phyloP scores from a whole-genome alignment of 2,329 filamentous ascomycete species.

The Cordyceps tenuipes region DNA sequence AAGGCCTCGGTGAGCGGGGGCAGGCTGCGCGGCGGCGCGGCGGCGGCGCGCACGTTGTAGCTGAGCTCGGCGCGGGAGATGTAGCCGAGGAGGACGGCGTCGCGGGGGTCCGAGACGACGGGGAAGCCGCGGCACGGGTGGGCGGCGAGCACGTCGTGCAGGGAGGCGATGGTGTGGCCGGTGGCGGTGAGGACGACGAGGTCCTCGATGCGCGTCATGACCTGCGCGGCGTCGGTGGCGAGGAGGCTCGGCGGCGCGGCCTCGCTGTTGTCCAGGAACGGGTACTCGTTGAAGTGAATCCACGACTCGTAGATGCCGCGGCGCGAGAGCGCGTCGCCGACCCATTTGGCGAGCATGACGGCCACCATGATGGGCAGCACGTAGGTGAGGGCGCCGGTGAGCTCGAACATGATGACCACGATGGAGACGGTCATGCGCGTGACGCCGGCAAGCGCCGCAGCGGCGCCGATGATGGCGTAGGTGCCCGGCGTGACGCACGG shows the following conservation, averaged over 20 bases:
- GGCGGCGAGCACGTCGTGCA: slow-evolving; percentile 61
- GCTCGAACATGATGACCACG: slow-evolving; percentile 98
- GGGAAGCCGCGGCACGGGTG: slow-evolving; percentile 87
- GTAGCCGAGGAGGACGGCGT: slow-evolving; percentile 79
- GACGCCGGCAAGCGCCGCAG: slow-evolving; percentile 85
- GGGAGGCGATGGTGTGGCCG: slow-evolving; percentile 74
- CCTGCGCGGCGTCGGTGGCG: slow-evolving; percentile 74
- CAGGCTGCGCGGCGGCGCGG: slow-evolving; percentile 50
- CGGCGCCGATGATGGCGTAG: slow-evolving; percentile 93
- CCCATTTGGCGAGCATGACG: slow-evolving; percentile 98
- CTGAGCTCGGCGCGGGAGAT: slow-evolving; percentile 85
- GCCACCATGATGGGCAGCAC: slow-evolving; percentile 98
- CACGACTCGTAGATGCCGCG: slow-evolving; percentile 95
- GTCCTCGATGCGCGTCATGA: slow-evolving; percentile 91
- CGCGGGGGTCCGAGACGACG: slow-evolving; percentile 69
- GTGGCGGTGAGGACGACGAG: slow-evolving; percentile 79
- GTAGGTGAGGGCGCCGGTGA: slow-evolving; percentile 91
- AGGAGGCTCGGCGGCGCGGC: slow-evolving; percentile 61
- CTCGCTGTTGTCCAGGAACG: slow-evolving; percentile 83
- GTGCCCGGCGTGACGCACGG: slow-evolving; percentile 89
- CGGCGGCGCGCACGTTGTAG: slow-evolving; percentile 58
- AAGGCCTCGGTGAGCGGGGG: slow-evolving; percentile 67
- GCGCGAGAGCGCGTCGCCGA: slow-evolving; percentile 88
- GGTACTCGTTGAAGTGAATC: slow-evolving; percentile 95
- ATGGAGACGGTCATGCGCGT: slow-evolving; percentile 97